Evolutionary conservation across 192 early-diverging fungal genomes (phyloP).

Genomic region (Podila epigama): DNA sequence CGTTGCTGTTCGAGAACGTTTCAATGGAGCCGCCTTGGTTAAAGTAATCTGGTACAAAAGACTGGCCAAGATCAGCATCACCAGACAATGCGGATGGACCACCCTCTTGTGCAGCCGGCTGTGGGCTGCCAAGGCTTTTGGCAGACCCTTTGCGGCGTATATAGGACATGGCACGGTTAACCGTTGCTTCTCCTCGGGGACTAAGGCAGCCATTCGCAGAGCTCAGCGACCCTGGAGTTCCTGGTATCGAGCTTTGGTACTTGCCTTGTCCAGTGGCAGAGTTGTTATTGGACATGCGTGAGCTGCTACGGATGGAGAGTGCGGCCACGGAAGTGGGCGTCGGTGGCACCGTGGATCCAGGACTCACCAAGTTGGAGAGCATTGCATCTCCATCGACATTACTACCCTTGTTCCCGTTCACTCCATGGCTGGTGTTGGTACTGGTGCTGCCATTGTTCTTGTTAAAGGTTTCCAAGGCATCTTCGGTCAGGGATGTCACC

Average conservation of each 20-base stretch:
- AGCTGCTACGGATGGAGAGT: constrained; percentile 30
- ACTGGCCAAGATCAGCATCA: not conserved
- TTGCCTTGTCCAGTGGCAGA: not conserved
- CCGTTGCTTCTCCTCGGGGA: not conserved
- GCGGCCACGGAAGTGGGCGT: constrained; percentile 26
- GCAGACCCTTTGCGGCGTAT: constrained; percentile 7
- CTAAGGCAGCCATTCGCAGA: not conserved
- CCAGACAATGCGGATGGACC: not conserved
- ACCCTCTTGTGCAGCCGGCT: not conserved
- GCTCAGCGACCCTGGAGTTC: constrained; percentile 20
- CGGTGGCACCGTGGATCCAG: constrained; percentile 5
- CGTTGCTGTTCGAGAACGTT: not conserved
- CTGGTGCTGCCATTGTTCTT: not conserved
- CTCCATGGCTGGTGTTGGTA: too few species aligned
- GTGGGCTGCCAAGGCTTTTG: constrained; percentile 5
- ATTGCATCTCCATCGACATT: not conserved
- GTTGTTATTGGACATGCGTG: constrained; percentile 19
- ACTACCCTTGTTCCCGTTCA: too few species aligned
- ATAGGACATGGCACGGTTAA: not conserved
- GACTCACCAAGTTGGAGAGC: not conserved
- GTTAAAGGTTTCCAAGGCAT: constrained; percentile 27
- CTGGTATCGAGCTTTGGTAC: not conserved
- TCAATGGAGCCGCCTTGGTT: too few species aligned
- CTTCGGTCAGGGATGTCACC: constrained; percentile 21
- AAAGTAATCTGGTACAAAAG: constrained; percentile 17